These are phyloP conservation scores for Coniochaeta pulveracea DNA, from an alignment of 2,329 filamentous ascomycete species.

Conservation along the genomic window DNA sequence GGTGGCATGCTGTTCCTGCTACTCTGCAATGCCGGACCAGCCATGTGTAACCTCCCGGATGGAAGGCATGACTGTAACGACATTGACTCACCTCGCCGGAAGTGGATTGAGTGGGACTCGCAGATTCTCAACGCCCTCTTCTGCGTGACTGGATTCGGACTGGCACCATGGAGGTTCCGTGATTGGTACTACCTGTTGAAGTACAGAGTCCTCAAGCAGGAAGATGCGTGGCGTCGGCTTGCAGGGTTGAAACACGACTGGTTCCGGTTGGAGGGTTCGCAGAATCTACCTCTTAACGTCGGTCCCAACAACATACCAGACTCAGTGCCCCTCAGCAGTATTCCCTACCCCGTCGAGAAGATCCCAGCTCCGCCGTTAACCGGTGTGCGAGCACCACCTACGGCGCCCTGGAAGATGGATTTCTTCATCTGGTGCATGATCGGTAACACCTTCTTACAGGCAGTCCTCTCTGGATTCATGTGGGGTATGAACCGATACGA, in stretches of 20 bases:
- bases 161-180: slow-evolving; percentile 75
- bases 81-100: slow-evolving; percentile 63
- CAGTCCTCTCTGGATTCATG: slow-evolving; percentile 67
- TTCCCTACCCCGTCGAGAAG: slow-evolving; percentile 54
- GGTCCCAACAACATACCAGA: slow-evolving; percentile 39
- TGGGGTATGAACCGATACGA: slow-evolving; percentile 65
- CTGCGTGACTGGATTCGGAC: slow-evolving; percentile 75
- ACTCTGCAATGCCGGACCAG: slow-evolving; percentile 61
- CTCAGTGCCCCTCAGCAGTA: slow-evolving; percentile 26
- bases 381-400: slow-evolving; percentile 56
- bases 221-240: slow-evolving; percentile 51
- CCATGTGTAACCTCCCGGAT: slow-evolving; percentile 59
- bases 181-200: slow-evolving; percentile 64
- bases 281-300: slow-evolving; percentile 39
- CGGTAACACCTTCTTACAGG: slow-evolving; percentile 69
- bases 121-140: slow-evolving; percentile 79
- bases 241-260: slow-evolving; percentile 66
- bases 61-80: no score
- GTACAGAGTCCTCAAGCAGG: slow-evolving; percentile 44
- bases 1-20: slow-evolving; percentile 85
- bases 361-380: slow-evolving; percentile 61
- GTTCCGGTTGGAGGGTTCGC: slow-evolving; percentile 61
- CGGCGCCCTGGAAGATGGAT: slow-evolving; percentile 64
- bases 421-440: slow-evolving; percentile 70
- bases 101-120: slow-evolving; percentile 77